phyloP scores from a whole-genome alignment of 2,329 filamentous ascomycete genomes.

The Alternaria viburni region DNA sequence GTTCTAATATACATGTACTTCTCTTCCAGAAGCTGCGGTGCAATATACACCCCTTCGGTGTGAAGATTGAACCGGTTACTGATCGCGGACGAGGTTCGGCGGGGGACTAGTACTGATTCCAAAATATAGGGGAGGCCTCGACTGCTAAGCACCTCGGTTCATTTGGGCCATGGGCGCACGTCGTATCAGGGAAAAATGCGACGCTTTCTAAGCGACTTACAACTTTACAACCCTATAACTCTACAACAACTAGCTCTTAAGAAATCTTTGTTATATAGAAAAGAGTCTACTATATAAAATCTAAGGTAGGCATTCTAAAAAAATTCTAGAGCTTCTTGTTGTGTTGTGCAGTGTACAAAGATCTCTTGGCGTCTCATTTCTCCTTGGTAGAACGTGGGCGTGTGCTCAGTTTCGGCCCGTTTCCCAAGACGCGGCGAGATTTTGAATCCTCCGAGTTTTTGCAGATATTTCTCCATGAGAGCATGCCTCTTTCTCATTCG shows the following conservation, averaged over 20 bases:
- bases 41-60: not conserved
- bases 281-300: no score
- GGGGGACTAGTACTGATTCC: not conserved
- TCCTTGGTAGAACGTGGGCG: no score
- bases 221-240: no score
- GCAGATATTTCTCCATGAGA: not conserved
- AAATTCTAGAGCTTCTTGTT: no score
- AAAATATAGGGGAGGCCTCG: not conserved
- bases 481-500: not conserved
- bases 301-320: no score
- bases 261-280: no score
- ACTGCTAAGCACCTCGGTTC: not conserved
- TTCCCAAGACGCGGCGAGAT: not conserved
- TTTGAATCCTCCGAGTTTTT: not conserved
- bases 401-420: not conserved
- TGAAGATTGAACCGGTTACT: not conserved
- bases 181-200: no score
- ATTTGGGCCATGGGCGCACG: not conserved
- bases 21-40: not conserved
- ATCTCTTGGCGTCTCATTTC: no score
- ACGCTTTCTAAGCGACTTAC: no score
- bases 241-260: no score
- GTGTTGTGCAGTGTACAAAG: no score
- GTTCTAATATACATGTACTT: not conserved
- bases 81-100: not conserved